Percentiles rank a stretch among this genome's conserved stretches.
Evolutionary conservation across 2,329 filamentous ascomycete species (phyloP).

Genomic region (Fusarium nurragi): DNA sequence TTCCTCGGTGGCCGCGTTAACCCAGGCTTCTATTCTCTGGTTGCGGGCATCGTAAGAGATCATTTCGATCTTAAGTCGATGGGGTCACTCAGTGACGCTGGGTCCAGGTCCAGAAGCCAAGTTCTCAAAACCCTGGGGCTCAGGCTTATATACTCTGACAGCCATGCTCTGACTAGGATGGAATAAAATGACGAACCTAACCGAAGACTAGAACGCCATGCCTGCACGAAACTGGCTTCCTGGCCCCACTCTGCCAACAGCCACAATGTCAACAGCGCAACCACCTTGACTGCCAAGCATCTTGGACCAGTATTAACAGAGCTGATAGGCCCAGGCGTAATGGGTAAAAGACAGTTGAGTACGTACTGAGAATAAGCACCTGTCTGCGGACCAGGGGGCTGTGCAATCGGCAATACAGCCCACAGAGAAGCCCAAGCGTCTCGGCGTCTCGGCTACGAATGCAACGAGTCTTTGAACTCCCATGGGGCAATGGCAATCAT

Average conservation of each 20-base stretch:
- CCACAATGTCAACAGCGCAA: conserved; percentile 41
- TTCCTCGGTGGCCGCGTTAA: conserved; percentile 35
- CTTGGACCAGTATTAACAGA: conserved; percentile 5
- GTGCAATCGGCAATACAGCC: conserved; percentile 22
- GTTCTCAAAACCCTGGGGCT: conserved; percentile 28
- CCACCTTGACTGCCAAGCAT: conserved; percentile 35
- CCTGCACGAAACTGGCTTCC: conserved; percentile 34
- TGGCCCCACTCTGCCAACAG: conserved; percentile 37
- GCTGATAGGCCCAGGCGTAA: conserved; percentile 39
- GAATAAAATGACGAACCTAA: conserved; percentile 37
- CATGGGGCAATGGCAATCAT: conserved; percentile 13
- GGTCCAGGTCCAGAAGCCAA: conserved; percentile 16
- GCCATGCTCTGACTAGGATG: conserved; percentile 32
- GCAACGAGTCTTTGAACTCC: background rate
- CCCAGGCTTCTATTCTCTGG: conserved; percentile 43
- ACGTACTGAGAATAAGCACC: conserved; percentile 19
- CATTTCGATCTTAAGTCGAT: conserved; percentile 39
- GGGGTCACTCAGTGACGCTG: conserved; percentile 40
- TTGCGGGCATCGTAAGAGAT: conserved; percentile 39
- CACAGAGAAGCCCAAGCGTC: background rate
- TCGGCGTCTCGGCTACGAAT: background rate
- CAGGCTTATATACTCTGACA: conserved; percentile 39
- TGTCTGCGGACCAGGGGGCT: conserved; percentile 34
- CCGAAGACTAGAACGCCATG: conserved; percentile 32
- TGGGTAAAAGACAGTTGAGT: conserved; percentile 14